These are phyloP conservation scores for Ocimum tenuiflorum DNA, from an alignment of 257 asterid genomes.

Conservation along the genomic window DNA sequence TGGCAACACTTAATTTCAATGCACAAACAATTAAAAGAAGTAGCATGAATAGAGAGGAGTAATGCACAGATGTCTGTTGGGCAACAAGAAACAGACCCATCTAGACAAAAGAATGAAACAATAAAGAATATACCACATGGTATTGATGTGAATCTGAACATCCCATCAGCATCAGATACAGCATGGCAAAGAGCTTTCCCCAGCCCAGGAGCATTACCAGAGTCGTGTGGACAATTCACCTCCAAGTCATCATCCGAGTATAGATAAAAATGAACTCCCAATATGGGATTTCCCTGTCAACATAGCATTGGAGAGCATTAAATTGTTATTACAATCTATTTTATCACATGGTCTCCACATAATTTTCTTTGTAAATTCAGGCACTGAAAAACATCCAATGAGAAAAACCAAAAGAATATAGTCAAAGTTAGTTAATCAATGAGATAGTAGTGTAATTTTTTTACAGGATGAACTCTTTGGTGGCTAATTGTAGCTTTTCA, in stretches of 20 bases:
- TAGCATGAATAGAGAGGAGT: constrained; percentile 7
- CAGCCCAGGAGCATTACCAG: constrained; percentile 68
- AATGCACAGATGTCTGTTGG: background rate
- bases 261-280: constrained; percentile 88
- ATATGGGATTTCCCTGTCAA: constrained; percentile 84
- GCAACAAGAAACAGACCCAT: constrained; percentile 6
- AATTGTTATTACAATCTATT: background rate
- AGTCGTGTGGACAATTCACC: constrained; percentile 69
- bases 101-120: constrained; percentile 6
- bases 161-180: constrained; percentile 85
- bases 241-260: constrained; percentile 76
- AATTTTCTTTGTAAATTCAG: constrained; percentile 1
- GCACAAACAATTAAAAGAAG: background rate
- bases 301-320: constrained; percentile 18
- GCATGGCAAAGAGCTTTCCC: constrained; percentile 86
- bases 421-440: constrained; percentile 12
- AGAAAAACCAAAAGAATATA: constrained; percentile 5
- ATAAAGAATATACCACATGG: constrained; percentile 68
- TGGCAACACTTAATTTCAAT: background rate
- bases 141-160: constrained; percentile 62
- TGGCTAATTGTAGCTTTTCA: background rate
- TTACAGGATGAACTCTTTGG: background rate
- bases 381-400: background rate
- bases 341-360: background rate
- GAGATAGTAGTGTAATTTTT: background rate